These are phyloP conservation scores for Aspergillus sp. DNA, from an alignment of 2,329 filamentous ascomycete species.

Conservation along the genomic window DNA sequence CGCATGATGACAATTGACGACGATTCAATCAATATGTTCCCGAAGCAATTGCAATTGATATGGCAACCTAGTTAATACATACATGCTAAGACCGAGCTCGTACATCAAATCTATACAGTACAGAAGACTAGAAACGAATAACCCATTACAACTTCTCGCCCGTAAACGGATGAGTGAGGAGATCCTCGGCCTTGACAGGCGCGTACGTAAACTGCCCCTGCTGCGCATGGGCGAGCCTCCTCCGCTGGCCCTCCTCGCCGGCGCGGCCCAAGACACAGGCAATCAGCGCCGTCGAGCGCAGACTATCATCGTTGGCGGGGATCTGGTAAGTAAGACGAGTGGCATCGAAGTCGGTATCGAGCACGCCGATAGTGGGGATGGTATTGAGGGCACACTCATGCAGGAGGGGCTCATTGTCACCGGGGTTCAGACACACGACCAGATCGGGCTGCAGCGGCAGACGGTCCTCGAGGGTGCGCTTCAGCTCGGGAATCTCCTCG, in stretches of 20 bases:
- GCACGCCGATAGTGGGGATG: constrained; percentile 87
- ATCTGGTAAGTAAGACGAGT: constrained; percentile 95
- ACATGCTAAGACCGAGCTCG: no score
- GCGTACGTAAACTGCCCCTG: constrained; percentile 53
- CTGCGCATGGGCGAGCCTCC: constrained; percentile 54
- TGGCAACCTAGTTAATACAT: no score
- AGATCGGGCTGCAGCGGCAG: constrained; percentile 73
- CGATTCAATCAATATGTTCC: no score
- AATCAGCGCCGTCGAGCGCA: constrained; percentile 72
- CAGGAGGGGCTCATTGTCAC: constrained; percentile 83
- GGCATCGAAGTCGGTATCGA: constrained; percentile 88
- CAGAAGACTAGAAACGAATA: background rate
- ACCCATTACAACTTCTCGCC: background rate
- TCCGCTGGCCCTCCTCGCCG: constrained; percentile 64
- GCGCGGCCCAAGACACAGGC: constrained; percentile 77
- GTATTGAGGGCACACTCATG: constrained; percentile 83
- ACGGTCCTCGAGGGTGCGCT: constrained; percentile 53
- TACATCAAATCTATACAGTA: no score
- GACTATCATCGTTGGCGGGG: constrained; percentile 91
- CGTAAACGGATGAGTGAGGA: constrained; percentile 1
- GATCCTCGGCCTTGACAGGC: constrained; percentile 14
- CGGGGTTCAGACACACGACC: constrained; percentile 82
- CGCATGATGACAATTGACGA: no score
- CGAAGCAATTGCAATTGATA: no score
- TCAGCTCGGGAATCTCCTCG: constrained; percentile 52